Evolutionary conservation across 345 rosid genomes (phyloP), one percentile per base, ranked within the genome.

Genomic region (Mercurialis annua): DNA sequence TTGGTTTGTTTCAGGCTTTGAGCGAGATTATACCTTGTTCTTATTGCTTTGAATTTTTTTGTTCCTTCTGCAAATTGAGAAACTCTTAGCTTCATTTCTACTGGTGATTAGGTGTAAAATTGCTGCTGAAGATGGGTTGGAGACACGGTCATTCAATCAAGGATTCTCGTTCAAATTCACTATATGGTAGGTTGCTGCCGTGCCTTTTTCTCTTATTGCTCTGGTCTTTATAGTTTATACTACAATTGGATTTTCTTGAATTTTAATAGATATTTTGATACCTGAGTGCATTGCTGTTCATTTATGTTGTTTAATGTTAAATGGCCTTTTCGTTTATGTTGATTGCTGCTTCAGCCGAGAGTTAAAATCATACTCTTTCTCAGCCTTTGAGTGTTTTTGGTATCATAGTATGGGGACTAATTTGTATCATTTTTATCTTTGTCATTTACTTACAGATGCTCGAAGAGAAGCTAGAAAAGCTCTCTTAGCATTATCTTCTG

Each of bases 401-500:
- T 21, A 38, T 54, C n/a, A 31, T 57, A 12, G 50, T 26, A 24
- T 33, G 10, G 14, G 11, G 36, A 6, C 36, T 15, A 11, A 16
- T 12, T 67, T 20, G 2, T 56, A 15, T 67, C 9, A 38, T 54
- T 5, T 27, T 17, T 5, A 36, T 31, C 23, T 38, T 57, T 42
- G 54, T 68, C 59, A 59, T 74, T 38, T 67, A 18, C 27, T 38
- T 68, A 55, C 79, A 89, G 99, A 87, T 84, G 92, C 87, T 76
- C 98, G 92, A 67, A 84, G 97, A 76, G 92, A 94, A 86, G 98
- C 98, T 71, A 91, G 99, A 79, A 91, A 83, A 79, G 98, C 99
- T 65, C 84, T 91, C 54, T 72, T 94, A 67, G 98, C 99, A 72
- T 89, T 91, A 81, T 81, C 96, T 55, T 64, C 86, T 52, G 85